These are phyloP conservation scores for Verticillium tricorpus DNA, from an alignment of 2,329 filamentous ascomycete genomes.

Conservation along the genomic window DNA sequence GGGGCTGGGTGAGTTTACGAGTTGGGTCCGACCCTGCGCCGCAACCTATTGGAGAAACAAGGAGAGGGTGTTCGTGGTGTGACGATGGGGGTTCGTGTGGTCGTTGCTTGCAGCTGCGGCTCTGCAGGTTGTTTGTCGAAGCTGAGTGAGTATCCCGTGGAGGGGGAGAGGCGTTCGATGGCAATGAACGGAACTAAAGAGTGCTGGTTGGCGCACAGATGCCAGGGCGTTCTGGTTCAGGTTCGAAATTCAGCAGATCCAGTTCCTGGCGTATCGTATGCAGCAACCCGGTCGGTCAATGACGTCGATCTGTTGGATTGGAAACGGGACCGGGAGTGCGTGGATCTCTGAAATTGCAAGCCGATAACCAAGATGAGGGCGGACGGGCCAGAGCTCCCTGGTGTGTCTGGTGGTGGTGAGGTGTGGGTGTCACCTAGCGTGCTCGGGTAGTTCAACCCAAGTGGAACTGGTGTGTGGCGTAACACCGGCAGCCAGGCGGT, in stretches of 20 bases:
- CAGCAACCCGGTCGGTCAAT: not conserved
- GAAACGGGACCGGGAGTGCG: not conserved
- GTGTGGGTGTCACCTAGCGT: not conserved
- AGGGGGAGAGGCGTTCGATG: not conserved
- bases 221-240: not conserved
- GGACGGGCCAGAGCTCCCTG: not conserved
- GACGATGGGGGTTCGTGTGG: too few species aligned
- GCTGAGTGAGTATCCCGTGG: not conserved
- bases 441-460: not conserved
- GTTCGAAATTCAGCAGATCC: not conserved
- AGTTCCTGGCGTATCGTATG: not conserved
- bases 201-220: not conserved
- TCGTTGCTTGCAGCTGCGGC: not conserved
- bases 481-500: not conserved
- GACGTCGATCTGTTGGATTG: not conserved
- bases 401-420: not conserved
- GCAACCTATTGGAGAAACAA: not conserved
- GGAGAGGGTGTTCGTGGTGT: not conserved
- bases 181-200: not conserved
- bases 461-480: not conserved
- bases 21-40: not conserved
- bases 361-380: conserved; percentile 2
- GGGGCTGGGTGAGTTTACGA: not conserved
- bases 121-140: not conserved
- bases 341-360: not conserved